Evolutionary conservation across 2,329 filamentous ascomycete species (phyloP).

Genomic region (Fusarium paranaense): DNA sequence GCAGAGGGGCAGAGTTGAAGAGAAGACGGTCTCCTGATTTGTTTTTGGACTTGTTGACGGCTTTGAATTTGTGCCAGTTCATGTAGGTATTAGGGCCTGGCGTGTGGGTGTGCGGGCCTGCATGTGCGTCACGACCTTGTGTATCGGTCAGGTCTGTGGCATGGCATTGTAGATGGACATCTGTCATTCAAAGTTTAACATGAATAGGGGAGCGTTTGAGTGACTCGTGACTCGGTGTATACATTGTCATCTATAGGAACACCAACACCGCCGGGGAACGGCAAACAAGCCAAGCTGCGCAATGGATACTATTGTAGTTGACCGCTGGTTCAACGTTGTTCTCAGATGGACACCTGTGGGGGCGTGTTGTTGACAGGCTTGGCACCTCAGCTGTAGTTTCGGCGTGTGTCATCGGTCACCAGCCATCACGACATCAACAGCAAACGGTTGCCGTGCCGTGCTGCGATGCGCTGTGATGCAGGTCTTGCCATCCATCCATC

Average conservation of each 20-base stretch:
- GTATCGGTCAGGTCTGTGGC: slow-evolving; percentile 38
- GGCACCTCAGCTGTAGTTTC: neutral
- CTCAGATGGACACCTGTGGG: slow-evolving; percentile 3
- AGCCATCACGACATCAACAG: slow-evolving; percentile 15
- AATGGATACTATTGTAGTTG: neutral
- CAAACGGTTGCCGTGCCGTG: neutral
- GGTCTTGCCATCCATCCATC: neutral
- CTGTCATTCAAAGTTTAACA: slow-evolving; percentile 4
- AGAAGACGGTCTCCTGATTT: neutral
- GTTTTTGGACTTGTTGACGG: neutral
- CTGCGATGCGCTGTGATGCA: neutral
- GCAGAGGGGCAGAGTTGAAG: neutral
- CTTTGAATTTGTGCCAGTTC: slow-evolving; percentile 43
- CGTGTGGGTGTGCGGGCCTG: slow-evolving; percentile 44
- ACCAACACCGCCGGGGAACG: neutral
- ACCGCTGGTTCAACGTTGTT: neutral
- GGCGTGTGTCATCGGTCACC: slow-evolving; percentile 9
- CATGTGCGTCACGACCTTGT: slow-evolving; percentile 37
- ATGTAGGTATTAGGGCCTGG: slow-evolving; percentile 45
- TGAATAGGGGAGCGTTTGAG: neutral
- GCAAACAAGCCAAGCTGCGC: neutral
- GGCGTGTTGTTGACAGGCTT: slow-evolving; percentile 8
- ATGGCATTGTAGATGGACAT: slow-evolving; percentile 25
- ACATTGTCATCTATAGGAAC: neutral
- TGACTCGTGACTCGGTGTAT: neutral